These are phyloP conservation scores for Macrocystidia cucumis DNA, from an alignment of 1,284 basidiomycete species.

Conservation along the genomic window DNA sequence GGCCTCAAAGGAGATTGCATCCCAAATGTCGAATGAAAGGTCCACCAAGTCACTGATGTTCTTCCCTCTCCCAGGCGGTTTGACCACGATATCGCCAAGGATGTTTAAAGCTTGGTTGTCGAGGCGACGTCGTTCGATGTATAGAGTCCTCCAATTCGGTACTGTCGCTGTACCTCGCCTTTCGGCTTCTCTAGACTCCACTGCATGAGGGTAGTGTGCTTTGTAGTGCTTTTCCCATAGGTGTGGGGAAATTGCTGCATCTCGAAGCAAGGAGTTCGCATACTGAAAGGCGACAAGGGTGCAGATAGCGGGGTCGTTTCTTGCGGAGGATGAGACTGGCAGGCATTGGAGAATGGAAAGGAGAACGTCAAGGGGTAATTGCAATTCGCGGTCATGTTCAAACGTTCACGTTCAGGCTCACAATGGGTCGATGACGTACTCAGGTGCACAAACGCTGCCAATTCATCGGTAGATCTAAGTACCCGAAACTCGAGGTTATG, in stretches of 20 bases:
- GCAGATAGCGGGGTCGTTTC: slow-evolving; percentile 13
- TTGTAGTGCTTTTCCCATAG: slow-evolving; percentile 48
- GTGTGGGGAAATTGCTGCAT: slow-evolving; percentile 10
- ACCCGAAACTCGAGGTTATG: not conserved
- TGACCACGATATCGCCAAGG: slow-evolving; percentile 30
- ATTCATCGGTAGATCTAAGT: no score
- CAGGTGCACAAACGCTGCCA: no score
- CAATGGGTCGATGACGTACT: not conserved
- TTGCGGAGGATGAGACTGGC: slow-evolving; percentile 11
- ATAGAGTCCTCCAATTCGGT: slow-evolving; percentile 44
- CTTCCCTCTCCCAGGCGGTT: slow-evolving; percentile 24
- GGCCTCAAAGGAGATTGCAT: slow-evolving; percentile 35
- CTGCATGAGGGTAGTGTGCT: slow-evolving; percentile 34
- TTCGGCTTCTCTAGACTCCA: slow-evolving; percentile 25
- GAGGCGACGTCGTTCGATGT: slow-evolving; percentile 30
- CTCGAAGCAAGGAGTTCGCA: slow-evolving; percentile 17
- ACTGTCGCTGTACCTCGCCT: slow-evolving; percentile 19
- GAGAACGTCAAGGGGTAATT: slow-evolving; percentile 2
- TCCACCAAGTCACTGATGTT: slow-evolving; percentile 26
- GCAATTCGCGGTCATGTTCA: not conserved
- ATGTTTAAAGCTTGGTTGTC: slow-evolving; percentile 34
- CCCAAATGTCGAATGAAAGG: slow-evolving; percentile 46
- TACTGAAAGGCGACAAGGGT: slow-evolving; percentile 21
- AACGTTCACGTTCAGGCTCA: no score
- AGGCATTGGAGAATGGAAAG: slow-evolving; percentile 11